Evolutionary conservation across 2,329 filamentous ascomycete species (phyloP), one percentile per base, ranked within the genome.

Genomic region (Lachnellula suecica): DNA sequence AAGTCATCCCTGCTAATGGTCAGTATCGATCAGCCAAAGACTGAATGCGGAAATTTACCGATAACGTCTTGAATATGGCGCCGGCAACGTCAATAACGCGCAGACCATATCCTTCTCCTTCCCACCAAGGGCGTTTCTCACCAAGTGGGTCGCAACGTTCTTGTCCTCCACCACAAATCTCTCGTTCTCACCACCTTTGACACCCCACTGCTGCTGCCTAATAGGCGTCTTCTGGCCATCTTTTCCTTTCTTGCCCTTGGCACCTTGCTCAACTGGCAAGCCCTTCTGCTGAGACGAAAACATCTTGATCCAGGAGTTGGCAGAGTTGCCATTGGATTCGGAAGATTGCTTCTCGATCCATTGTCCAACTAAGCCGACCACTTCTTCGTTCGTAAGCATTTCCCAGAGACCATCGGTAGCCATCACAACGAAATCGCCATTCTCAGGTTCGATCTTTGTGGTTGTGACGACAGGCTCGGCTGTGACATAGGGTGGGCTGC

Each of bases 341-440:
- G 56, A 31, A 45, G 31, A 75, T 68, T 97, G 88, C 20, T 83
- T 84, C 70, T 99, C 94, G 44, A 99, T 84, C 94, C 94, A 99
- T 70, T 96, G 91, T 15, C 93, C 95, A 4, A 99, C 94, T 2
- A 99, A 82, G 1, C 94, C 94, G 46, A 99, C 89, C 1, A 97
- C 94, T 74, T 99, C 94, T 68, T 99, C 94, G 65, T 97, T 99
- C 44, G 91, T 97, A 56, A 99, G 79, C 94, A 97, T 97, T 73
- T 99, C 94, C 94, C 94, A 99, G 1, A 99, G 79, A 4, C 94
- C 94, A 68, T 99, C 94, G 0, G 94, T 97, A 20, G 94, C 94
- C 78, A 99, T 86, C 56, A 99, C 93, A 11, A 99, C 79, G 64
- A 99, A 99, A 68, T 99, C 94, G 42, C 93, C 92, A 57, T 89